Percentiles rank a stretch among this genome's conserved stretches.
Evolutionary conservation across 2,329 filamentous ascomycete species (phyloP).

Genomic region (Aspergillus tanneri): DNA sequence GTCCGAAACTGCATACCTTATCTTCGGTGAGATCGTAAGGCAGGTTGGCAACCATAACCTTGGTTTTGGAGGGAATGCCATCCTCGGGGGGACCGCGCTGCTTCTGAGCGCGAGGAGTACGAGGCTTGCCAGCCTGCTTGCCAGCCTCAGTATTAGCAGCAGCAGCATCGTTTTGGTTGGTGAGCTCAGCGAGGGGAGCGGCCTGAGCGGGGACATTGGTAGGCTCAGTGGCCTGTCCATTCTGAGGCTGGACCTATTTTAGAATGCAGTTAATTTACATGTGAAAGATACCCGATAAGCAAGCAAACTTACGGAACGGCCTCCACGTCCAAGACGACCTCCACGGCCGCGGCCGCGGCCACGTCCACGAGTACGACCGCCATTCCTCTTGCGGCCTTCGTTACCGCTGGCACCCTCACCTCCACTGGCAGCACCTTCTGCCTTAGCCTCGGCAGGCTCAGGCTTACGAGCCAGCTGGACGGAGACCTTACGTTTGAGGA

Average conservation of each 20-base stretch:
- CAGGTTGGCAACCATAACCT: constrained; percentile 99
- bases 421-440: constrained; percentile 67
- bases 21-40: constrained; percentile 98
- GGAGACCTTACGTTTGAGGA: constrained; percentile 97
- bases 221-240: constrained; percentile 29
- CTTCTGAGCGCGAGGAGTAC: constrained; percentile 59
- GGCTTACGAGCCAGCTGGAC: constrained; percentile 98
- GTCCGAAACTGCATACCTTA: constrained; percentile 65
- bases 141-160: constrained; percentile 47
- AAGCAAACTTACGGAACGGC: constrained; percentile 52
- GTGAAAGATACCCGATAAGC: not conserved
- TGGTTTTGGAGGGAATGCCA: constrained; percentile 97
- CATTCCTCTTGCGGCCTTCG: constrained; percentile 60
- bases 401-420: constrained; percentile 71
- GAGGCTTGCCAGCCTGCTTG: constrained; percentile 40
- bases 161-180: constrained; percentile 20
- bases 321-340: constrained; percentile 67
- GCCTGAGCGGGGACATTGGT: constrained; percentile 20
- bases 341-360: constrained; percentile 65
- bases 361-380: constrained; percentile 62
- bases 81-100: constrained; percentile 96
- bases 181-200: constrained; percentile 22
- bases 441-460: constrained; percentile 76
- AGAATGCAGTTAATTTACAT: constrained; percentile 1
- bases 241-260: constrained; percentile 21